A percentile compares a stretch with the other conserved stretches of the same genome.
These are phyloP conservation scores for Arthroderma uncinatum DNA, from an alignment of 2,329 filamentous ascomycete species.

Conservation along the genomic window DNA sequence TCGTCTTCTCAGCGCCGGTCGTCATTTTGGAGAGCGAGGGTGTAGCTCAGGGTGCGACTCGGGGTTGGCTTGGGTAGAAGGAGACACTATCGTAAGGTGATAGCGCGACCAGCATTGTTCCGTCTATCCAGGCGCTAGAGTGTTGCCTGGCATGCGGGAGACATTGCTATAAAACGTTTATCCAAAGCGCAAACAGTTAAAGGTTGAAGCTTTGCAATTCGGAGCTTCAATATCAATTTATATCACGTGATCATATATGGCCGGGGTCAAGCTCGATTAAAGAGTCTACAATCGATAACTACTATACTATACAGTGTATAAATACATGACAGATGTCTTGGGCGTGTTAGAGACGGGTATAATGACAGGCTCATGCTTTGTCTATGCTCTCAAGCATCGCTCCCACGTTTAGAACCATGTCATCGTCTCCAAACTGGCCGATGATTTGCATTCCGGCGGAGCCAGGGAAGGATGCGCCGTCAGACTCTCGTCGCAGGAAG, in stretches of 20 bases:
- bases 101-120: slow-evolving; percentile 11
- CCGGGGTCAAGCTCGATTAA: neutral
- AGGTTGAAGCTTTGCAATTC: neutral
- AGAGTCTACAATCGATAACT: neutral
- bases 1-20: neutral
- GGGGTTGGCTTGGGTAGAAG: neutral
- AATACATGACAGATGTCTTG: neutral
- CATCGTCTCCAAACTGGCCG: slow-evolving; percentile 39
- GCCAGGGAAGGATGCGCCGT: slow-evolving; percentile 9
- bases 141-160: neutral
- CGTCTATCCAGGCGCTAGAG: neutral
- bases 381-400: slow-evolving; percentile 23
- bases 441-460: slow-evolving; percentile 37
- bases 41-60: neutral
- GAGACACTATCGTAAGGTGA: neutral
- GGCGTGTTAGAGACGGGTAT: neutral
- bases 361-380: neutral
- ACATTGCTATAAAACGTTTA: neutral
- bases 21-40: neutral
- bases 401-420: slow-evolving; percentile 31
- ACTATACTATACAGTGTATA: neutral
- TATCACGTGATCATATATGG: neutral
- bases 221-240: neutral
- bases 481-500: neutral
- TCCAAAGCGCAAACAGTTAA: neutral